phyloP scores from a whole-genome alignment of 73 alveolate species.

The Stentor roeselii region DNA sequence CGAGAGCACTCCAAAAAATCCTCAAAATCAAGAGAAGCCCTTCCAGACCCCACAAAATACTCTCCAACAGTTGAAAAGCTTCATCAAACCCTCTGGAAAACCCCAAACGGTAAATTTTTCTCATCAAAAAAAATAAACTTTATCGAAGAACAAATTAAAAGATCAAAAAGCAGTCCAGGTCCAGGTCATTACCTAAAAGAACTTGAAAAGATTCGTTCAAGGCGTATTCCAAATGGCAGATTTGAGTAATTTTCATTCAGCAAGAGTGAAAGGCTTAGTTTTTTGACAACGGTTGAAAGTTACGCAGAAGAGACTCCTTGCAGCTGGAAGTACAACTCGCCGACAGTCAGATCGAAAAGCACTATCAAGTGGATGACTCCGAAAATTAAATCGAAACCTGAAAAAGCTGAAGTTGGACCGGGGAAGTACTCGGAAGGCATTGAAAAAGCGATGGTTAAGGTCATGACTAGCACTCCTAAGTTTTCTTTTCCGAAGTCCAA shows the following conservation, averaged over 20 bases:
- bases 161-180: slow-evolving; percentile 11
- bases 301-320: slow-evolving; percentile 20
- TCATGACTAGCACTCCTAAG: neutral
- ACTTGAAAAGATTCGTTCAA: neutral
- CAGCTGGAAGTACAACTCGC: slow-evolving; percentile 1
- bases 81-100: neutral
- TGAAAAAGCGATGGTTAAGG: neutral
- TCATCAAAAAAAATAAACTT: neutral
- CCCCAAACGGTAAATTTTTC: neutral
- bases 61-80: neutral
- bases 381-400: neutral
- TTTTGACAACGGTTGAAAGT: slow-evolving; percentile 22
- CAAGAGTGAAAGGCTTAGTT: neutral
- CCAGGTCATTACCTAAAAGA: slow-evolving; percentile 19
- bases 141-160: neutral
- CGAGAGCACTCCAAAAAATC: neutral
- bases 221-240: neutral
- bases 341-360: neutral
- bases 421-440: slow-evolving; percentile 4
- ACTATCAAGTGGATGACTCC: neutral
- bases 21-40: neutral
- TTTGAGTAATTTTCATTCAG: slow-evolving; percentile 22
- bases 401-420: slow-evolving; percentile 15
- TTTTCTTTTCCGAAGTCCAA: neutral
- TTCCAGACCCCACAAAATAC: slow-evolving; percentile 26